Conservation (phyloP, 75 land plant species). For the Picea glauca region DNA sequence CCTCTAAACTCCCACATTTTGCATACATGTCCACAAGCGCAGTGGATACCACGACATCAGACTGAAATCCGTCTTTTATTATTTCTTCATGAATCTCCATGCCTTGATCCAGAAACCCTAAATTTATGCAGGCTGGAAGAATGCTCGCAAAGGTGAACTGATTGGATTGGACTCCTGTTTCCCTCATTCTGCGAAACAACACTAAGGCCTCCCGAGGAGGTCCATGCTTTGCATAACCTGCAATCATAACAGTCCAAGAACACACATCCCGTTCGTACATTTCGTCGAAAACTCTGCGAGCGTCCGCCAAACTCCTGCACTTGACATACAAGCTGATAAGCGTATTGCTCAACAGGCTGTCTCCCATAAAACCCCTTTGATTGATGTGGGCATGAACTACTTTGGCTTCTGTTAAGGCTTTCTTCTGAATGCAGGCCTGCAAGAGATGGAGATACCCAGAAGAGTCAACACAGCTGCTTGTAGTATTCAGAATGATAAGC, state of each 20-base stretch:
- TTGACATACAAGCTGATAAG: constrained; percentile 36
- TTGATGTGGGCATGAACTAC: no score
- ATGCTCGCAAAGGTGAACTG: constrained; percentile 39
- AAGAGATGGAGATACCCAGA: no score
- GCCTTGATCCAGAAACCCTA: neutral
- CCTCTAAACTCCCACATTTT: neutral
- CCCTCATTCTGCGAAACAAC: constrained; percentile 34
- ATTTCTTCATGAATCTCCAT: constrained; percentile 12
- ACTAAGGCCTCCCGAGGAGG: constrained; percentile 24
- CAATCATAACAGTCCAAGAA: constrained; percentile 68
- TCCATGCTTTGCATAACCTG: constrained; percentile 49
- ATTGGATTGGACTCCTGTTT: constrained; percentile 17
- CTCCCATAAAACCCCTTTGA: no score
- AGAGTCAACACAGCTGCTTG: no score
- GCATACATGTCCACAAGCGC: constrained; percentile 18
- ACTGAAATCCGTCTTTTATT: neutral
- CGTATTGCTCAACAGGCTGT: no score
- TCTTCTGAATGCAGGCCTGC: no score
- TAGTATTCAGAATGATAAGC: no score
- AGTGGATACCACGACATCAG: neutral
- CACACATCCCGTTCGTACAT: constrained; percentile 37
- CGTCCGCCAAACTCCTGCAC: constrained; percentile 26
- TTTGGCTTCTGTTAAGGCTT: no score
- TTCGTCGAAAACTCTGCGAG: constrained; percentile 39
- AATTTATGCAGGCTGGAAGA: constrained; percentile 23